phyloP scores from a whole-genome alignment of 169 alveolate genomes.

The Plasmodium sp. region DNA sequence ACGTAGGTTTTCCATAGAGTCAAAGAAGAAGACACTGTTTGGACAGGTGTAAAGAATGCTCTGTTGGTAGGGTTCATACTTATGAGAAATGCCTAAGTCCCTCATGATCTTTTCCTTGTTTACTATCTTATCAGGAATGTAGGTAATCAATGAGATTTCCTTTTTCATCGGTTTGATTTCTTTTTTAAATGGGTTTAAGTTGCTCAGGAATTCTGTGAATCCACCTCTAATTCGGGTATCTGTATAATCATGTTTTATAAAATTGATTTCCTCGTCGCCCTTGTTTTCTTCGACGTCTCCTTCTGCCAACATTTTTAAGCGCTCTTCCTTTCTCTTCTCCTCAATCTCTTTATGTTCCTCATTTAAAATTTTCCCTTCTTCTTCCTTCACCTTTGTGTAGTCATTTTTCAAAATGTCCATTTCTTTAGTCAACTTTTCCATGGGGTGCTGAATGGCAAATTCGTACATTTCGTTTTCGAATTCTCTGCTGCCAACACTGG shows the following conservation, averaged over 20 bases:
- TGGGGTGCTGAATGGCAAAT: neutral
- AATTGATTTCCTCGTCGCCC: neutral
- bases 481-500: neutral
- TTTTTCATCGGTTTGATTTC: slow-evolving; percentile 1
- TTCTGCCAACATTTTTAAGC: neutral
- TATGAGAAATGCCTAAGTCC: neutral
- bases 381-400: neutral
- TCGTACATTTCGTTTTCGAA: neutral
- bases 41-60: slow-evolving; percentile 13
- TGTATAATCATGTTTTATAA: neutral
- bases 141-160: neutral
- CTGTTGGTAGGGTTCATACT: neutral
- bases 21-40: neutral
- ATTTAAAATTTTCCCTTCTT: neutral
- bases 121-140: neutral
- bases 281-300: neutral
- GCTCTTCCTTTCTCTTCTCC: neutral
- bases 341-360: neutral
- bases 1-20: neutral
- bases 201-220: slow-evolving; percentile 4
- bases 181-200: slow-evolving; percentile 24
- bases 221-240: neutral
- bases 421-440: neutral
- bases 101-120: neutral
- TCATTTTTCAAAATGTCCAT: neutral